Base-by-base conservation (phyloP, 2,329 filamentous ascomycete species). In the Colletotrichum lupini region DNA sequence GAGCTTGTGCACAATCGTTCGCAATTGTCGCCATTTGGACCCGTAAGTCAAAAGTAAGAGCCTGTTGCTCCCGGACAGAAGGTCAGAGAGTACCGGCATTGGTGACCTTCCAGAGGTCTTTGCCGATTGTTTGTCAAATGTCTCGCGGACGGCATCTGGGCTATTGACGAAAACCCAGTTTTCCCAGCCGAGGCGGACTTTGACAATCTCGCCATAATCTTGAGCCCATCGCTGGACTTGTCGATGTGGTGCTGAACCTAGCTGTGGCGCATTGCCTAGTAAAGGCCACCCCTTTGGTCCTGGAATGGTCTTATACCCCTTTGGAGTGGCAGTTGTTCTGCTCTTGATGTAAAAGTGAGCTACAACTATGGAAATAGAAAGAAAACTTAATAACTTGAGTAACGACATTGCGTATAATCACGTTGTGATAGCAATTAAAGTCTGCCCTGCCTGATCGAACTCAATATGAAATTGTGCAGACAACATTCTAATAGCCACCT, bases 201-300 rank as follows among this genome's bases (percentile, higher is more conserved):
- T 46, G 55, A 67, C 49, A 35, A 67, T 19, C 19, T 60, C 65
- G 26, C 65, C 65, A 53, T 67, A 52, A n/a, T 67, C 35, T 9
- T 14, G 16, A 24, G 55, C 35, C 55, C 65, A 60, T 24, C 4
- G 37, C n/a, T 60, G 65, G 24, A 67, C 19, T 42, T 60, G 42
- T 24, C 65, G 65, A 30, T 68, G 42, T 22, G 57, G 57, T 16
- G 56, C 32, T 2, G 22, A 28, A 1, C 56, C 57, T 1, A 68
- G 30, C 30, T 61, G 57, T 42, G 35, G 46, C 3, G 65, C 58
- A 19, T 61, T 68, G 11, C 65, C 65, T 22, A 68, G 6, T 4
- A 68, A 22, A 22, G 30, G 65, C 19, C 42, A 9, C 28, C 65
- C 65, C 32, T 6, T 55, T 19, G 56, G 65, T 11, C 65, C 57